Evolutionary conservation across 495 filamentous ascomycete species (phyloP), one percentile per base, ranked within the genome.

Genomic region (Hyaloscypha bicolor): DNA sequence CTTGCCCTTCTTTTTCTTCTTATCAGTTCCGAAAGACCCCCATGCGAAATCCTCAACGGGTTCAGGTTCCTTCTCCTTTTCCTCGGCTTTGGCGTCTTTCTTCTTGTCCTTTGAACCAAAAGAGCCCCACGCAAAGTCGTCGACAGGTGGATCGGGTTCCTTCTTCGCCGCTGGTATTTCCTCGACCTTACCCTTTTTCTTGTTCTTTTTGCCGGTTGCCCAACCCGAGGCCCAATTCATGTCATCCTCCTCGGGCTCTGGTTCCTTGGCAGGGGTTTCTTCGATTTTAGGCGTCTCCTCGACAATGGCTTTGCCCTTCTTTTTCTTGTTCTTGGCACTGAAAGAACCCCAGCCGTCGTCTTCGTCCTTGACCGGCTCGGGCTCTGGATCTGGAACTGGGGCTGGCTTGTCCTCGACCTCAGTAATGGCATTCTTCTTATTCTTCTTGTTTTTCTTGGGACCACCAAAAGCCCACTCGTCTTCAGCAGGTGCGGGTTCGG

Each of bases 381-480:
- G 53, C 53, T 48, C 42, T 3, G 42, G 42, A 3, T 48, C 42
- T 48, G 42, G 42, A 48, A 48, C 42, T 4, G 42, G 42, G 11
- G 42, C 42, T 48, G 42, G 42, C 42, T 48, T 48, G 45, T 45
- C 55, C 37, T 65, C 51, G 25, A 59, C 55, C 12, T 30, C 69
- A 3, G 72, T 72, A 32, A 67, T 57, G n/a, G 75, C 76, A 65
- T 76, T 75, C 6, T 42, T 35, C 63, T 65, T 65, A 68, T 78
- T 79, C 69, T 79, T 80, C 51, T 73, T 75, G 21, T 75, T 65
- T 63, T 78, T 79, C 42, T 76, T 76, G 19, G 69, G 74, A 53
- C 64, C 65, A 6, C 60, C 12, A 65, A 59, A 69, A 21, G 37
- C 25, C 60, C 32, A 63, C 37, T 64, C 69, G 2, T 64, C 69